Evolutionary conservation across 2,329 filamentous ascomycete genomes (phyloP).

Genomic region (Epichloe glyceriae): DNA sequence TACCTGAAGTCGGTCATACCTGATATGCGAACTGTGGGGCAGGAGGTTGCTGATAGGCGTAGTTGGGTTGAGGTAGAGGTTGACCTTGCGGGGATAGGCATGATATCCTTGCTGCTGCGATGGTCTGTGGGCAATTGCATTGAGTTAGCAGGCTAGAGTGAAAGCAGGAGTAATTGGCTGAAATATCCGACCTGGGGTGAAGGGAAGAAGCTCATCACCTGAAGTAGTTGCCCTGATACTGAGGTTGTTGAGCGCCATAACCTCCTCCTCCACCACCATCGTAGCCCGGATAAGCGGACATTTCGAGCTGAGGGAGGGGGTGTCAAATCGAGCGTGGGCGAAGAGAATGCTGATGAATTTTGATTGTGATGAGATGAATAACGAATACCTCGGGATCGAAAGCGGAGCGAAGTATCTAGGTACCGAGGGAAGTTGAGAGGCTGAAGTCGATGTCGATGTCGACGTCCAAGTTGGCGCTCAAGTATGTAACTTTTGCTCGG

Average conservation of each 20-base stretch:
- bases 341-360: neutral
- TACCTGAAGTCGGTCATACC: constrained; percentile 14
- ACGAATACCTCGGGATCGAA: neutral
- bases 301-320: constrained; percentile 17
- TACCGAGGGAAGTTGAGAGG: neutral
- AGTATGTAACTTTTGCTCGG: too few species aligned
- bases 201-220: constrained; percentile 6
- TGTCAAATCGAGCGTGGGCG: neutral
- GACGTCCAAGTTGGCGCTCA: neutral
- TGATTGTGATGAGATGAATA: neutral
- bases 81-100: constrained; percentile 34
- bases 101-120: constrained; percentile 8
- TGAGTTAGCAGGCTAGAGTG: neutral
- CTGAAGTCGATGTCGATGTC: neutral
- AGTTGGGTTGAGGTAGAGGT: constrained; percentile 36
- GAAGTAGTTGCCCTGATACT: constrained; percentile 23
- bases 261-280: constrained; percentile 26
- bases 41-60: constrained; percentile 29
- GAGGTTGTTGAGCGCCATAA: constrained; percentile 25
- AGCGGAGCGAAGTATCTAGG: neutral
- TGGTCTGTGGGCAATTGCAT: constrained; percentile 1
- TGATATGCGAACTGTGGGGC: constrained; percentile 29
- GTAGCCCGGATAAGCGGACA: constrained; percentile 53
- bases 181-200: too few species aligned
- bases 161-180: neutral